phyloP scores from a whole-genome alignment of 805 yeast species.

The Phaffomyces thermotolerans region DNA sequence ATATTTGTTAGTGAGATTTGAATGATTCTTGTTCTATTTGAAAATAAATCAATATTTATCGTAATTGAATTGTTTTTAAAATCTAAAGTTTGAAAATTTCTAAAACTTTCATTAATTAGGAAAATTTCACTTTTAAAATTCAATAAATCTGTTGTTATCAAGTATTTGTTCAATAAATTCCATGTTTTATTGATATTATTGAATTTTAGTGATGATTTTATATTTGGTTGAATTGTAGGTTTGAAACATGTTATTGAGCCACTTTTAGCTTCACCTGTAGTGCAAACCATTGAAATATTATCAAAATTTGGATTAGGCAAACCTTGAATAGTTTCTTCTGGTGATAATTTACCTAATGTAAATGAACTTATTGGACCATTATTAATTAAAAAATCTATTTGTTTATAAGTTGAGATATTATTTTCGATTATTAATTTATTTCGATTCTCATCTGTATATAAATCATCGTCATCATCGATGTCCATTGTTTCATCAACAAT shows the following conservation, averaged over 20 bases:
- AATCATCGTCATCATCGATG: conserved; percentile 28
- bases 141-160: conserved; percentile 64
- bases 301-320: conserved; percentile 59
- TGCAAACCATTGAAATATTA: conserved; percentile 61
- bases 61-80: conserved; percentile 61
- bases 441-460: conserved; percentile 23
- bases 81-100: conserved; percentile 51
- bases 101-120: conserved; percentile 53
- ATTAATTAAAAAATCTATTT: conserved; percentile 49
- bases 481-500: conserved; percentile 34
- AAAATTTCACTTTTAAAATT: conserved; percentile 63
- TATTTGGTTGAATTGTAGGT: conserved; percentile 60
- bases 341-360: conserved; percentile 53
- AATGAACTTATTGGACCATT: conserved; percentile 71
- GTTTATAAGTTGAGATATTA: conserved; percentile 31
- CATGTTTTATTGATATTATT: conserved; percentile 69
- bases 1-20: conserved; percentile 69
- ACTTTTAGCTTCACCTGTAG: conserved; percentile 55
- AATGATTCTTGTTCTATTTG: conserved; percentile 48
- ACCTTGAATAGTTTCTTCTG: conserved; percentile 49
- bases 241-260: conserved; percentile 55
- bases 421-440: conserved; percentile 17
- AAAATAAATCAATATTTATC: conserved; percentile 56
- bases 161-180: conserved; percentile 57
- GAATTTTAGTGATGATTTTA: conserved; percentile 62